Evolutionary conservation across 2,329 filamentous ascomycete species (phyloP).

Genomic region (Fusarium longipes): DNA sequence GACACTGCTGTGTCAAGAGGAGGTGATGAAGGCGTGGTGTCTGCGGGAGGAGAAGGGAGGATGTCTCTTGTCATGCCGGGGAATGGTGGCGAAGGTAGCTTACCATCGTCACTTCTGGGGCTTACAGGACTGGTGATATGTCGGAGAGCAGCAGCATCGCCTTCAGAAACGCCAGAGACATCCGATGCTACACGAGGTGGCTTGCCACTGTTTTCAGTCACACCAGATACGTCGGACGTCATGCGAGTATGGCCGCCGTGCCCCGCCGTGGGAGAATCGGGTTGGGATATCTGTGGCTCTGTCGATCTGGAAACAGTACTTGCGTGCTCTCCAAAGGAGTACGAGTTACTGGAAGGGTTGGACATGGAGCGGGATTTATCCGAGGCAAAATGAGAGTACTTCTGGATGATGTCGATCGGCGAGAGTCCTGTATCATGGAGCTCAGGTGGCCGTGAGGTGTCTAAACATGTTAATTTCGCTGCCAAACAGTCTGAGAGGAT

Average conservation of each 20-base stretch:
- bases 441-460: conserved; percentile 59
- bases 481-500: no score
- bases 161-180: conserved; percentile 40
- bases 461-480: conserved; percentile 42
- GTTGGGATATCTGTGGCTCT: conserved; percentile 18
- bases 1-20: conserved; percentile 11
- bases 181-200: conserved; percentile 39
- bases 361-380: conserved; percentile 31
- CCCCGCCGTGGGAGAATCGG: conserved; percentile 23
- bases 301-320: conserved; percentile 48
- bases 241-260: conserved; percentile 29
- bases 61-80: conserved; percentile 14
- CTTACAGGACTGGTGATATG: conserved; percentile 34
- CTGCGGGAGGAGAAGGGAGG: conserved; percentile 28
- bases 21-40: conserved; percentile 19
- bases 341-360: conserved; percentile 43
- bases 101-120: conserved; percentile 28
- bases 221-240: conserved; percentile 40
- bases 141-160: conserved; percentile 37
- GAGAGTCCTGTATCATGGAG: conserved; percentile 58
- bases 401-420: conserved; percentile 55
- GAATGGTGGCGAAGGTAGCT: conserved; percentile 13
- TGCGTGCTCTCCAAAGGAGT: conserved; percentile 41
- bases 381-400: conserved; percentile 44
- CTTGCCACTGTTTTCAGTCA: conserved; percentile 14